A percentile compares a stretch with the other conserved stretches of the same genome.
Conservation (phyloP, 2,329 filamentous ascomycete genomes). For the Teratosphaeria pseudoeucalypti region DNA sequence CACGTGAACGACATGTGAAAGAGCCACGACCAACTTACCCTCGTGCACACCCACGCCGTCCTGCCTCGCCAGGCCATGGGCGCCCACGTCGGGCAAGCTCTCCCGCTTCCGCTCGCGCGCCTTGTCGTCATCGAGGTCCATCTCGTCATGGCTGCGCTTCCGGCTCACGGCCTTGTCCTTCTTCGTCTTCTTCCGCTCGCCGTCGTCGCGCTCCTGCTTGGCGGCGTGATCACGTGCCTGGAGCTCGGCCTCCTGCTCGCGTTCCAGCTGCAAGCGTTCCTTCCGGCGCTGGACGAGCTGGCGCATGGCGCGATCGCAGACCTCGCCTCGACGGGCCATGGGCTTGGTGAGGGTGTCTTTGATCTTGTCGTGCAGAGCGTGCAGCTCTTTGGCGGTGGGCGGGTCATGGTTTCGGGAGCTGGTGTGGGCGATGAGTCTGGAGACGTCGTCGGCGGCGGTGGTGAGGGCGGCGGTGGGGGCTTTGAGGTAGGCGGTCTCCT, state of each 20-base stretch:
- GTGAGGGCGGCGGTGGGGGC: slow-evolving; percentile 41
- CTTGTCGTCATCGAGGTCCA: slow-evolving; percentile 38
- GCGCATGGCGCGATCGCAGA: slow-evolving; percentile 65
- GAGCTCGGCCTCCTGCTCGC: slow-evolving; percentile 40
- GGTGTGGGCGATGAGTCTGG: slow-evolving; percentile 56
- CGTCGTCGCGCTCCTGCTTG: slow-evolving; percentile 8
- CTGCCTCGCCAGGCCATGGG: slow-evolving; percentile 53
- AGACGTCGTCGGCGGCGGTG: slow-evolving; percentile 49
- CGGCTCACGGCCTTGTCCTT: slow-evolving; percentile 17
- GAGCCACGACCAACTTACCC: slow-evolving; percentile 34
- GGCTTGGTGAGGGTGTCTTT: slow-evolving; percentile 42
- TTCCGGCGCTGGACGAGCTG: slow-evolving; percentile 57
- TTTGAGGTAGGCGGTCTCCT: slow-evolving; percentile 52
- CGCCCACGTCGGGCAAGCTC: slow-evolving; percentile 41
- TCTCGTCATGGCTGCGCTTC: slow-evolving; percentile 24
- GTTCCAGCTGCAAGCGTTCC: slow-evolving; percentile 45
- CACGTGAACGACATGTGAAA: background rate
- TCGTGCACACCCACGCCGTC: slow-evolving; percentile 52
- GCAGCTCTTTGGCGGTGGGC: slow-evolving; percentile 52
- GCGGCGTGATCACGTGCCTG: slow-evolving; percentile 38
- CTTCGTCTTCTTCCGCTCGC: slow-evolving; percentile 13
- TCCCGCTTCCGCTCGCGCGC: slow-evolving; percentile 60
- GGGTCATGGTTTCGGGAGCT: slow-evolving; percentile 28
- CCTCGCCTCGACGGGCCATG: slow-evolving; percentile 45
- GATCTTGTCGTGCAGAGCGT: slow-evolving; percentile 55